A percentile compares a stretch with the other conserved stretches of the same genome.
phyloP scores from a whole-genome alignment of 352 stramenopile genomes.

The Aphanomyces euteiches region DNA sequence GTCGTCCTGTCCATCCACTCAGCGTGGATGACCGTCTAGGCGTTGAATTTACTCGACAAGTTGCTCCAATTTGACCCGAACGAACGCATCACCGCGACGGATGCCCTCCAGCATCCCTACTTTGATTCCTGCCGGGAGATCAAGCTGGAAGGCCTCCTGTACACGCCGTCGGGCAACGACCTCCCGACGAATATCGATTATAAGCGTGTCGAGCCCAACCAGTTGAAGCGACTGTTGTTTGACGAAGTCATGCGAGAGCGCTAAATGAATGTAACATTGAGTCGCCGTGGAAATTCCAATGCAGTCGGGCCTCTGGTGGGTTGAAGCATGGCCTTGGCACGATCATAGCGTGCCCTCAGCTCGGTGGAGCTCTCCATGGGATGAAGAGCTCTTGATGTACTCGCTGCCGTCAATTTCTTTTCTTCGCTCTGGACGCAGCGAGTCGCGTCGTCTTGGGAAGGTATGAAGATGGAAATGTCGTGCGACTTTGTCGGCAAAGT shows the following conservation, averaged over 20 bases:
- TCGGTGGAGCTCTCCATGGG: too few species aligned
- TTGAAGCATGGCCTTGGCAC: too few species aligned
- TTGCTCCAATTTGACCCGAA: conserved; percentile 85
- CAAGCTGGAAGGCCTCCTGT: conserved; percentile 57
- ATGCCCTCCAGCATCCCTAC: conserved; percentile 88
- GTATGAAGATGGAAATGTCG: too few species aligned
- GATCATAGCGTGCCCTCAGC: too few species aligned
- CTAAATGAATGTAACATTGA: background rate
- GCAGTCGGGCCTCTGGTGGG: too few species aligned
- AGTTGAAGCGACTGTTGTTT: conserved; percentile 74
- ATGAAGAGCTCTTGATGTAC: too few species aligned
- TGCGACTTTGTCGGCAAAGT: too few species aligned
- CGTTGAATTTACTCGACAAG: conserved; percentile 79
- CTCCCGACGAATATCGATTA: conserved; percentile 71
- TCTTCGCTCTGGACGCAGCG: too few species aligned
- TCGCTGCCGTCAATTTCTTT: too few species aligned
- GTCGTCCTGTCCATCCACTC: background rate
- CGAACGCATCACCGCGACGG: conserved; percentile 75
- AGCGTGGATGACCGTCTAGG: conserved; percentile 30
- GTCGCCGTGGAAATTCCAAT: too few species aligned
- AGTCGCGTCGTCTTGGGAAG: too few species aligned
- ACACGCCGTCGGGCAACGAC: background rate
- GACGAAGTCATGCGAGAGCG: conserved; percentile 66
- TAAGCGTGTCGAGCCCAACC: conserved; percentile 64
- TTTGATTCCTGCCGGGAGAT: conserved; percentile 76